A percentile compares a stretch with the other conserved stretches of the same genome.
Evolutionary conservation across 2,329 filamentous ascomycete species (phyloP).

Genomic region (Colletotrichum paranaense): DNA sequence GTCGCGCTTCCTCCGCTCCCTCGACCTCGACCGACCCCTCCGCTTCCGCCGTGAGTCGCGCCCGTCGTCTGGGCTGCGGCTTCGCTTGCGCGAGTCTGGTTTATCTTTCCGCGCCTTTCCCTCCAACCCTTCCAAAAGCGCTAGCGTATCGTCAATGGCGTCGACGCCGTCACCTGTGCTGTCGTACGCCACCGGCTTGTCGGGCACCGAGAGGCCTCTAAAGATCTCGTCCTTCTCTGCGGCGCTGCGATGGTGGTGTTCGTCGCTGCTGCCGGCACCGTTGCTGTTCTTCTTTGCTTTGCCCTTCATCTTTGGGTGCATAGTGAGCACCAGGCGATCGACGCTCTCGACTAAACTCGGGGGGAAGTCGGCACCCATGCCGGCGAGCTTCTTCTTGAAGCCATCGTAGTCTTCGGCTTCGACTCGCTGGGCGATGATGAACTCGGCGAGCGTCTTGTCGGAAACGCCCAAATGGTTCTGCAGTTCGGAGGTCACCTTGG

Average conservation of each 20-base stretch:
- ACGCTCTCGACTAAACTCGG: conserved; percentile 90
- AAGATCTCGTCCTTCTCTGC: conserved; percentile 90
- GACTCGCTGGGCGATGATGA: conserved; percentile 90
- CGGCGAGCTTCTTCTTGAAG: conserved; percentile 81
- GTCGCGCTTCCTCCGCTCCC: conserved; percentile 52
- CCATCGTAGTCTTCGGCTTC: conserved; percentile 76
- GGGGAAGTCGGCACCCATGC: conserved; percentile 85
- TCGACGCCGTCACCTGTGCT: conserved; percentile 59
- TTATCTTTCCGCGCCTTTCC: conserved; percentile 65
- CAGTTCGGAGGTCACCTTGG: conserved; percentile 92
- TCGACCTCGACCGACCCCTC: conserved; percentile 53
- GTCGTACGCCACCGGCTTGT: conserved; percentile 66
- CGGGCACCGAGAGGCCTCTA: conserved; percentile 87
- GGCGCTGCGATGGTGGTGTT: conserved; percentile 51
- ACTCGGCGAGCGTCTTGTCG: conserved; percentile 96
- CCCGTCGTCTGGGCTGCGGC: conserved; percentile 67
- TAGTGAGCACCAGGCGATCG: conserved; percentile 85
- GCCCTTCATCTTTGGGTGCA: conserved; percentile 90
- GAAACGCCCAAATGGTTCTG: conserved; percentile 92
- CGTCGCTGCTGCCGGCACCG: conserved; percentile 50
- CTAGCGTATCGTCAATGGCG: conserved; percentile 92
- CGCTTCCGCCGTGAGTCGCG: conserved; percentile 54
- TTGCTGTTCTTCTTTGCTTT: conserved; percentile 51
- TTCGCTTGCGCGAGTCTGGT: conserved; percentile 63
- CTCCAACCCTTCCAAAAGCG: conserved; percentile 87